Evolutionary conservation across 2,329 filamentous ascomycete genomes (phyloP), one percentile per base, ranked within the genome.

Genomic region (Fonsecaea pedrosoi): DNA sequence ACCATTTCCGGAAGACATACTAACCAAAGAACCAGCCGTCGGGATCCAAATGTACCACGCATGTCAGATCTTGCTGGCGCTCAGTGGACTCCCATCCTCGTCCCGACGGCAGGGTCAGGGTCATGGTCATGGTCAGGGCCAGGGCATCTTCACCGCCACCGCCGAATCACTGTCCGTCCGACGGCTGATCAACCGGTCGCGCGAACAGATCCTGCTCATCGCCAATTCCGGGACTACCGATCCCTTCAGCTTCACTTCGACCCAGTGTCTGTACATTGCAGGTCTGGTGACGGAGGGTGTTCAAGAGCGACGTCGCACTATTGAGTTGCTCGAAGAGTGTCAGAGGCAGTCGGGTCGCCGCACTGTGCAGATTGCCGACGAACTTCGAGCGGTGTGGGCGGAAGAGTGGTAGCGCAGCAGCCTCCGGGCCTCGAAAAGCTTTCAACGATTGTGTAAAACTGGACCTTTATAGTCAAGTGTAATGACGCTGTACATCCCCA

Each of bases 261-360:
- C 59, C 7, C 59, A 54, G 30, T 61, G 59, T 54, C 38, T 61
- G 48, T 61, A 61, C 32, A 61, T 61, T 38, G 59, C 59, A 8
- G 59, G 59, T n/a, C 34, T 37, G 32, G 59, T 61, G 34, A 61
- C 59, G 1, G 59, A 61, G 25, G 59, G 59, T n/a, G 21, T 61
- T 15, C 45, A 53, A 10, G 59, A 61, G 50, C 48, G 59, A 45
- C 59, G 59, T 10, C 59, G 45, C 15, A 61, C 59, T 32, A 45
- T 61, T 34, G 42, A 61, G 8, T 34, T 61, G 4, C 54, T 61
- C 18, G 59, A 61, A 10, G 18, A 42, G 34, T 54, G 59, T 38
- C 59, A 61, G 59, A 37, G 34, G n/a, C 42, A 61, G n/a, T 61
- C 59, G 5, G 59, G 59, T 53, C 59, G 59, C 25, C 59, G 25